phyloP scores from a whole-genome alignment of 768 basidiomycete species.

The Sporobolomyces phaffii region DNA sequence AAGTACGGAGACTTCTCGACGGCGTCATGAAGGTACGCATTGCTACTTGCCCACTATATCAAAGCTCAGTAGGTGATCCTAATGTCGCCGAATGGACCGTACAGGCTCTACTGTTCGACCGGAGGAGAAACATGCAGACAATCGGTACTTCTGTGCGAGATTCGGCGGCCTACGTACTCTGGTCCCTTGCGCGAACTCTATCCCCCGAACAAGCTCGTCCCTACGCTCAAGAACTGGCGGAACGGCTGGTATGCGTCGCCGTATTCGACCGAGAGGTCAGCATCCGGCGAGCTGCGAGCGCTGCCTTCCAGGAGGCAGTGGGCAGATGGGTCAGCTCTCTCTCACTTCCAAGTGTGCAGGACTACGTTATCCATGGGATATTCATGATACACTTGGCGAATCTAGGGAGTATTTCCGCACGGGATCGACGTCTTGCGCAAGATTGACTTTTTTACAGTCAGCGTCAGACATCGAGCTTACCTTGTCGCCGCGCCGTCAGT shows the following conservation, averaged over 20 bases:
- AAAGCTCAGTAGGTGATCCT: too few species aligned
- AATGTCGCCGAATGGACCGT: too few species aligned
- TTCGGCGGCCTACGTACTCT: constrained; percentile 85
- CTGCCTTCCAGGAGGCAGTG: constrained; percentile 94
- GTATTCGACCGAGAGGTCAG: constrained; percentile 90
- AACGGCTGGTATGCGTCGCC: constrained; percentile 67
- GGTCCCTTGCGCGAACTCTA: constrained; percentile 83
- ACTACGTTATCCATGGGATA: too few species aligned
- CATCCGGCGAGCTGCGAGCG: constrained; percentile 90
- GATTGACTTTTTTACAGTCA: constrained; percentile 92
- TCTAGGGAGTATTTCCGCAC: constrained; percentile 77
- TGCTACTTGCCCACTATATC: background rate
- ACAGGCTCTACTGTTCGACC: constrained; percentile 85
- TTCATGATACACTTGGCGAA: background rate
- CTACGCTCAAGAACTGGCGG: constrained; percentile 62
- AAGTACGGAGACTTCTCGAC: constrained; percentile 60
- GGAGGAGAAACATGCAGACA: constrained; percentile 84
- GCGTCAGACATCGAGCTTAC: constrained; percentile 66
- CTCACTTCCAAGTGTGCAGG: constrained; percentile 14
- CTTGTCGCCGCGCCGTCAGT: constrained; percentile 18
- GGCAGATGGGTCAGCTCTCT: constrained; percentile 69
- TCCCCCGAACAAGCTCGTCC: constrained; percentile 57
- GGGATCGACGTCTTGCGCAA: constrained; percentile 88
- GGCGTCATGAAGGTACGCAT: constrained; percentile 71
- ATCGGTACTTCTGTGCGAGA: constrained; percentile 92